These are phyloP conservation scores for Aspergillus candidus DNA, from an alignment of 2,329 filamentous ascomycete genomes.

Conservation along the genomic window DNA sequence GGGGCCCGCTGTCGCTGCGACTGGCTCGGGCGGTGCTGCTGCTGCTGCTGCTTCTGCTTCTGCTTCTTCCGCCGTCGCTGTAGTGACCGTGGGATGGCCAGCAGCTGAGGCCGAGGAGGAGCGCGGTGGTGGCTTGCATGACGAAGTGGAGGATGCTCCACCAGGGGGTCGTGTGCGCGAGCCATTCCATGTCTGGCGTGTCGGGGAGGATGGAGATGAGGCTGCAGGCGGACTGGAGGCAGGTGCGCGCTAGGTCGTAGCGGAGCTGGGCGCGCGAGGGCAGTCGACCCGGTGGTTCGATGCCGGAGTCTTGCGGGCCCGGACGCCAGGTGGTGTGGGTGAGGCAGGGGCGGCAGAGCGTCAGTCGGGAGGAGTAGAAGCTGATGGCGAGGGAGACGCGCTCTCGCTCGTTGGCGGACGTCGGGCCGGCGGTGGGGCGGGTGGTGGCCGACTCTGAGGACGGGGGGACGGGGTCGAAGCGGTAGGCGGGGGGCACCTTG, in stretches of 20 bases:
- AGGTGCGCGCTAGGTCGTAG: conserved; percentile 25
- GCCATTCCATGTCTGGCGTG: conserved; percentile 26
- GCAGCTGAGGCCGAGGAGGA: conserved; percentile 34
- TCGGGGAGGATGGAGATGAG: conserved; percentile 36
- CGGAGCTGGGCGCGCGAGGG: conserved; percentile 7
- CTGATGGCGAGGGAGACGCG: conserved; percentile 35
- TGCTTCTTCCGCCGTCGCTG: too few species aligned
- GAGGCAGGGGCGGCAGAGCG: conserved; percentile 39
- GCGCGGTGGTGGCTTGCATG: conserved; percentile 38
- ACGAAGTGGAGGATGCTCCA: conserved; percentile 40
- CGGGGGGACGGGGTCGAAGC: conserved; percentile 24
- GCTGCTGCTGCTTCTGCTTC: too few species aligned
- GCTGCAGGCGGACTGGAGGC: conserved; percentile 35
- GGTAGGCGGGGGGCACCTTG: conserved; percentile 28
- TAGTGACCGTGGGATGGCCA: conserved; percentile 4
- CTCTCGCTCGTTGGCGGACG: conserved; percentile 20
- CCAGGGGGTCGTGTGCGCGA: conserved; percentile 35
- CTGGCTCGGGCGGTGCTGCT: too few species aligned
- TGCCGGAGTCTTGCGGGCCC: background rate
- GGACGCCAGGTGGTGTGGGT: conserved; percentile 19
- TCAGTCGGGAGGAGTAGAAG: conserved; percentile 38
- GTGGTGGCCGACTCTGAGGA: conserved; percentile 12
- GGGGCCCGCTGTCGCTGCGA: too few species aligned
- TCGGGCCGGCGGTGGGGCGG: conserved; percentile 12
- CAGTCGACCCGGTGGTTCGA: conserved; percentile 4